phyloP scores from a whole-genome alignment of 768 basidiomycete genomes.

The Lentinula boryana region DNA sequence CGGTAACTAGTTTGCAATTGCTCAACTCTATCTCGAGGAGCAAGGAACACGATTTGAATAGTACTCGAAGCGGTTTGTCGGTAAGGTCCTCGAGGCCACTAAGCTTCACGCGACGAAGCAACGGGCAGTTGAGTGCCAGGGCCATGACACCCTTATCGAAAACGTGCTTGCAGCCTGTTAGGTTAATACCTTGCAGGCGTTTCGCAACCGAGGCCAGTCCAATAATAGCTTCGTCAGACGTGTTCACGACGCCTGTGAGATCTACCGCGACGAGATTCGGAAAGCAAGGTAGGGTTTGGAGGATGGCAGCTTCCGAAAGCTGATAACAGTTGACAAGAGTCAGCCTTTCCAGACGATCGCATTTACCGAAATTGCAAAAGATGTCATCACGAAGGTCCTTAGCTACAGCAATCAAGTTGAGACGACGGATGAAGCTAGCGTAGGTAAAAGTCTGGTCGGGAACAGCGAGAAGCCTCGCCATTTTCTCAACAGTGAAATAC shows the following conservation, averaged over 20 bases:
- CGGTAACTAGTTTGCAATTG: constrained; percentile 72
- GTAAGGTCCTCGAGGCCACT: constrained; percentile 72
- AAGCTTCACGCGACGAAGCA: constrained; percentile 87
- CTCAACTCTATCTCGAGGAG: constrained; percentile 94
- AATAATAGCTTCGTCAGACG: constrained; percentile 66
- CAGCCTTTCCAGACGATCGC: constrained; percentile 81
- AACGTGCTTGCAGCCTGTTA: constrained; percentile 76
- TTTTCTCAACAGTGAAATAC: constrained; percentile 65
- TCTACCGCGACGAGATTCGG: constrained; percentile 84
- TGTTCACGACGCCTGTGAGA: constrained; percentile 64
- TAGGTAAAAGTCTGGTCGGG: constrained; percentile 81
- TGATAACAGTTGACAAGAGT: constrained; percentile 76
- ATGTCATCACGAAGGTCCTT: constrained; percentile 67
- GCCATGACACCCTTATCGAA: constrained; percentile 74
- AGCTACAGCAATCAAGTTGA: constrained; percentile 80
- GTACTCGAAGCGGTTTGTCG: constrained; percentile 65
- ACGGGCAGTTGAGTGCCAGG: constrained; percentile 66
- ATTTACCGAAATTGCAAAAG: constrained; percentile 64
- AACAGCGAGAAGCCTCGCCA: constrained; percentile 64
- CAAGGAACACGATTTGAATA: constrained; percentile 75
- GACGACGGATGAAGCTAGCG: constrained; percentile 78
- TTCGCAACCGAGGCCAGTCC: constrained; percentile 65
- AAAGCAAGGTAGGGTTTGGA: constrained; percentile 59
- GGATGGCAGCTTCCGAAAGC: constrained; percentile 60
- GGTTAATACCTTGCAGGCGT: constrained; percentile 87